Base-by-base conservation (phyloP, 768 basidiomycete species). In the Pleurotus tuoliensis region DNA sequence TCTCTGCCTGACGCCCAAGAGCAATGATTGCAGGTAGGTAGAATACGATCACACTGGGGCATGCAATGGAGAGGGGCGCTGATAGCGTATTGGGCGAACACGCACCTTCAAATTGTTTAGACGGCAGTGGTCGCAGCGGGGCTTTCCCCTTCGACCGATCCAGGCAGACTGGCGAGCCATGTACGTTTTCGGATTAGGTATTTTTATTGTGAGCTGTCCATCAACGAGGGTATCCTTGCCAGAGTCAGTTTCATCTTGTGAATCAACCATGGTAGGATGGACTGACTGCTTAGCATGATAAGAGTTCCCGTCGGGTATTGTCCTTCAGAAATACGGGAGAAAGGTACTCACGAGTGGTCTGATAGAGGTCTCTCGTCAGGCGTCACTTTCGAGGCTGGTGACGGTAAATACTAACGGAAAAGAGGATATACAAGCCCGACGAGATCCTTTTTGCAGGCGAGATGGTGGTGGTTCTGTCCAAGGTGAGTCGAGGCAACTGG, bases 111-210 rank as follows among this genome's bases (percentile, higher is more conserved):
- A 73, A 71, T 88, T 88, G 65, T 84, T 84, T 56, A 81, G 64
- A 30, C 87, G 83, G 71, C 87, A 88, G 62, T 86, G 80, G 71
- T 88, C 87, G 63, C 87, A 88, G 48, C 87, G 77, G 61, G 87
- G 86, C 64, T 88, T 88, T 51, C 87, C 87, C 71, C 87, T 77
- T 57, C 85, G 79, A 57, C 86, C 86, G 60, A 87, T 86, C 87
- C 87, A 88, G 56, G 83, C 82, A 41, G 86, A 88, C 67, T 84
- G 84, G 58, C 81, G 83, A 64, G 80, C 83, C 80, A 83, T 79
- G 68, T 81, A 86, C 51, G 82, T 75, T 72, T 82, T 84, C 37
- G 82, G 81, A 63, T 85, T 86, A 2, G 86, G 85, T 61, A 87
- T 87, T 57, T 81, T 76, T 63, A 87, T 85, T 47, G 79, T 84